Conservation (phyloP, 805 yeast species). For the Clavispora phyllophila region DNA sequence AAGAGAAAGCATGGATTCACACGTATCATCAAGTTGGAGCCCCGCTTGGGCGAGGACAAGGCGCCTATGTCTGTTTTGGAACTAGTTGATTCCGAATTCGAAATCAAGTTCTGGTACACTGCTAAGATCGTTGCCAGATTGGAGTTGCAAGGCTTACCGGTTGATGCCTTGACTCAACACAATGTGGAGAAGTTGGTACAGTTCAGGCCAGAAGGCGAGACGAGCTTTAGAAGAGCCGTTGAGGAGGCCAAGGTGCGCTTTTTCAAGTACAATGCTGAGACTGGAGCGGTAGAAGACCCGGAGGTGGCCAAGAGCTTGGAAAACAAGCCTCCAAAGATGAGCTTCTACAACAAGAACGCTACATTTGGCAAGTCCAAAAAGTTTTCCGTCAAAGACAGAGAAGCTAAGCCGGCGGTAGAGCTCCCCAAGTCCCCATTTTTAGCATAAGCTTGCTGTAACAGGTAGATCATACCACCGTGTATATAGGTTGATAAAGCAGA, state of each 20-base stretch:
- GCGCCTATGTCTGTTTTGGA: conserved; percentile 89
- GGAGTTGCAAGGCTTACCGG: conserved; percentile 53
- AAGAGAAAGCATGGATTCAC: conserved; percentile 78
- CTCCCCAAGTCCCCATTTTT: conserved; percentile 33
- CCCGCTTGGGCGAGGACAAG: conserved; percentile 75
- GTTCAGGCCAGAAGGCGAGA: conserved; percentile 46
- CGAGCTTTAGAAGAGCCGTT: conserved; percentile 57
- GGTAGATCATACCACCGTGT: neutral
- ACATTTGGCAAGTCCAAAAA: conserved; percentile 27
- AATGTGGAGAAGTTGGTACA: conserved; percentile 51
- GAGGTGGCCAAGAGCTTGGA: conserved; percentile 23
- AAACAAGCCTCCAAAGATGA: conserved; percentile 28
- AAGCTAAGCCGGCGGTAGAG: conserved; percentile 9
- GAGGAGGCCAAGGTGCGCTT: conserved; percentile 39
- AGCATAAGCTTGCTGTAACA: conserved; percentile 3
- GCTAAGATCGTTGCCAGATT: conserved; percentile 85
- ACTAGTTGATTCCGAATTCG: conserved; percentile 63
- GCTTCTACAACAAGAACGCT: conserved; percentile 18
- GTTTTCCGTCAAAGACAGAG: conserved; percentile 28
- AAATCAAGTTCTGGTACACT: conserved; percentile 67
- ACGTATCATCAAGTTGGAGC: conserved; percentile 76
- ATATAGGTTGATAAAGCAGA: neutral
- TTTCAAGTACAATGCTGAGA: conserved; percentile 30
- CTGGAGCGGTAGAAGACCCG: conserved; percentile 20
- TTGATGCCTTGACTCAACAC: conserved; percentile 45